Conservation (phyloP, 2,329 filamentous ascomycete genomes). For the Macrophomina phaseolina region DNA sequence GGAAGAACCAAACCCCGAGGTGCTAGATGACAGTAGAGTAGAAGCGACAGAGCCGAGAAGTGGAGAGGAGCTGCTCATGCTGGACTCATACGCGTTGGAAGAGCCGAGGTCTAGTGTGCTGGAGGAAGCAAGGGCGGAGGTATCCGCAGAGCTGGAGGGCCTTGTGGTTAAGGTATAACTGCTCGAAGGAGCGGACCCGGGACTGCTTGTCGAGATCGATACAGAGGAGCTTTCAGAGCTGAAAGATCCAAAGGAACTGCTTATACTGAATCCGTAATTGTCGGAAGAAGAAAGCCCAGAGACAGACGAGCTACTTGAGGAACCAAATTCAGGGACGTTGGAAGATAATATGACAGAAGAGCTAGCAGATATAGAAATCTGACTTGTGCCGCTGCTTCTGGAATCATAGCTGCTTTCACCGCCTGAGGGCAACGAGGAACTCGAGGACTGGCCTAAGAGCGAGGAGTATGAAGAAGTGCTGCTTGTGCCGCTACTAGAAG, state of each 20-base stretch:
- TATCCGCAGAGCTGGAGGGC: too few relatives aligned
- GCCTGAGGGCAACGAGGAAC: too few relatives aligned
- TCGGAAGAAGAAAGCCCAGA: neutral
- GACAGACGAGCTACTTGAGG: too few relatives aligned
- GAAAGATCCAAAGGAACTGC: neutral
- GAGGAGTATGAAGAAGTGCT: neutral
- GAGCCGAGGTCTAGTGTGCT: too few relatives aligned
- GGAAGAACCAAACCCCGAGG: neutral
- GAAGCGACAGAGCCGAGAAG: neutral
- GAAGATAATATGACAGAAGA: neutral
- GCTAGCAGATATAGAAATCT: neutral
- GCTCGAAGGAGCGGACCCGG: neutral
- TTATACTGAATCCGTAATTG: neutral
- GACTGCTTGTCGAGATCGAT: neutral
- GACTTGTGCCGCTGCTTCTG: too few relatives aligned
- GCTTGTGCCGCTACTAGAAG: neutral
- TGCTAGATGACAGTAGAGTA: neutral
- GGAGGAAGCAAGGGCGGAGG: too few relatives aligned
- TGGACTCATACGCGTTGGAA: neutral
- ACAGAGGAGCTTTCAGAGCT: neutral
- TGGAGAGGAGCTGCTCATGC: neutral
- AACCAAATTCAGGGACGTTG: neutral
- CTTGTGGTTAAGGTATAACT: neutral
- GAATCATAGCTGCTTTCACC: too few relatives aligned
- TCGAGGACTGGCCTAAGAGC: too few relatives aligned